Base-by-base conservation (phyloP, 306 rosid genomes). In the Senna tora region DNA sequence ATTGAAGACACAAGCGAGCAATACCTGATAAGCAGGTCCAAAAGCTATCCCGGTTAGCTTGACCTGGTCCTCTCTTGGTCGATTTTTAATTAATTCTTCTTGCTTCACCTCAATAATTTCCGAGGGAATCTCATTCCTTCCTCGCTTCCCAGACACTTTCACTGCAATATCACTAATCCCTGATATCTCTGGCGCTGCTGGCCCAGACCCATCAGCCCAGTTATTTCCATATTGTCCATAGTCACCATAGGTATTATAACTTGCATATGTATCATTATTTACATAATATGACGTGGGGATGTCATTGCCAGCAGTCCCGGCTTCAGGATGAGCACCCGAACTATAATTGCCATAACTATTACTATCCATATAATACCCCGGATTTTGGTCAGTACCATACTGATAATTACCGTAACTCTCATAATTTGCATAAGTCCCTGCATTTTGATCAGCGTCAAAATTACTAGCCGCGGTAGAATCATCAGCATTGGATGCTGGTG, bases 1-100 rank as follows among this genome's bases (percentile, higher is more conserved):
- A 46, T 28, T 39, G 68, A 65, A 70, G 30, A 11, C 19, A 72
- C 13, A 45, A 61, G 34, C 34, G 30, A 55, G 67, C 2, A 78
- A 78, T 84, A 91, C 99, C 97, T 87, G 88, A 67, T 91, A 89
- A 62, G 97, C 38, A 68, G 99, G 99, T 32, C 99, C 97, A 75
- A 88, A 91, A 72, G 99, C 97, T 33, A 91, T 80, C 51, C 96
- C 99, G 0, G 99, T 91, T 16, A 73, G 65, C 87, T 91, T 95
- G 47, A 22, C 86, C 73, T 94, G 96, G 73, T 95, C 96, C 82
- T 91, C 90, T 84, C 97, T 88, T 16, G 97, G 97, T 62, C 97
- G 82, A 34, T 95, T 88, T 88, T 95, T 95, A 25, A 95, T 87
- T 83, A 95, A 82, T 80, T 91, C 99, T 9, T 91, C 97, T 72